Evolutionary conservation across 805 yeast genomes (phyloP).

Genomic region (Kuraishia ogatae): DNA sequence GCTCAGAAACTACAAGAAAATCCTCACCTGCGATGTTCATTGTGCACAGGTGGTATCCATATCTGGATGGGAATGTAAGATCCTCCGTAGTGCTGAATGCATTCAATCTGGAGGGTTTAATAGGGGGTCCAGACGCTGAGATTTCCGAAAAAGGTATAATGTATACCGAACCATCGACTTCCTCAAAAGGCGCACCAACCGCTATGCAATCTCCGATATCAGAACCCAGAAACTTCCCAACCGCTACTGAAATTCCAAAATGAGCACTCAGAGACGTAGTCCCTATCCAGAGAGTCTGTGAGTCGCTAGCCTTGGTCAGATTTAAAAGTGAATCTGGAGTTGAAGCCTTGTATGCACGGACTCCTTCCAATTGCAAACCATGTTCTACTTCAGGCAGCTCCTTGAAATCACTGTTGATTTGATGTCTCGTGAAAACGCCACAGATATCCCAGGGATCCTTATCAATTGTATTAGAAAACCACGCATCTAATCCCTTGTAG

Average conservation of each 20-base stretch:
- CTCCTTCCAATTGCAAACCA: background rate
- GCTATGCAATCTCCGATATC: constrained; percentile 31
- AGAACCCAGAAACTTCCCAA: constrained; percentile 31
- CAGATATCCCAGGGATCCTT: constrained; percentile 27
- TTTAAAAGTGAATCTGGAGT: background rate
- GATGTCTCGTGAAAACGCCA: constrained; percentile 11
- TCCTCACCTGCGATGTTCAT: constrained; percentile 21
- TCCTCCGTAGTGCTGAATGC: constrained; percentile 2
- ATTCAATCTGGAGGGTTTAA: background rate
- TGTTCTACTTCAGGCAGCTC: no score
- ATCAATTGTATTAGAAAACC: constrained; percentile 27
- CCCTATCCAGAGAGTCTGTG: constrained; percentile 7
- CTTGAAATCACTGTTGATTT: background rate
- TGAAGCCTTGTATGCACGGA: background rate
- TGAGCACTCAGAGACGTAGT: constrained; percentile 20
- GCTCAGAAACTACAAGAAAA: constrained; percentile 37
- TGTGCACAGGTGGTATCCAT: constrained; percentile 31
- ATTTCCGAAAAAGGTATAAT: constrained; percentile 29
- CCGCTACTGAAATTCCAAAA: constrained; percentile 37
- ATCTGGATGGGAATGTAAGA: constrained; percentile 22
- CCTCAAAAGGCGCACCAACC: constrained; percentile 42
- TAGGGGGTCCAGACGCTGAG: background rate
- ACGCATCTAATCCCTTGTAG: constrained; percentile 23
- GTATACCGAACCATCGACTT: constrained; percentile 32
- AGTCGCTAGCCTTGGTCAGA: background rate